Conservation (phyloP, 2,329 filamentous ascomycete genomes). For the Leptosphaerulina australis region DNA sequence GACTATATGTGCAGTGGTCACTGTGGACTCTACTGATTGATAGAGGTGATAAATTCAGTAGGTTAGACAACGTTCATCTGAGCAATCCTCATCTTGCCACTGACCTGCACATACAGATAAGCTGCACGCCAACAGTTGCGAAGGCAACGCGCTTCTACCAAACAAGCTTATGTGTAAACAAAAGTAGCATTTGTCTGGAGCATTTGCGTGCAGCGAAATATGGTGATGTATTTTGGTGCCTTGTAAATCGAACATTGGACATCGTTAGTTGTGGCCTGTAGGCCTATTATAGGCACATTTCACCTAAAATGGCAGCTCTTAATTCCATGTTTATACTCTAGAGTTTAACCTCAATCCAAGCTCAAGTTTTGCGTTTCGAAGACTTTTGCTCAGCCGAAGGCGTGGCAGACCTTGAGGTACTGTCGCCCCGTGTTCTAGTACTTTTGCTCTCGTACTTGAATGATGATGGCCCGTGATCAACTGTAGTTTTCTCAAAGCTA, state of each 20-base stretch:
- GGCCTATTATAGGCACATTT: background rate
- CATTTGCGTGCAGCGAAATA: too few relatives aligned
- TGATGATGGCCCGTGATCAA: slow-evolving; percentile 52
- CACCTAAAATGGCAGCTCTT: background rate
- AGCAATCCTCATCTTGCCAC: too few relatives aligned
- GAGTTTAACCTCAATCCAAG: background rate
- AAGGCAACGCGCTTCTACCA: too few relatives aligned
- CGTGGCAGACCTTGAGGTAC: slow-evolving; percentile 29
- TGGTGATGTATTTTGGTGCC: too few relatives aligned
- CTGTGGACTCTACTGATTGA: too few relatives aligned
- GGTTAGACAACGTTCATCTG: too few relatives aligned
- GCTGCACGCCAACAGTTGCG: too few relatives aligned
- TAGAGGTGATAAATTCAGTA: background rate
- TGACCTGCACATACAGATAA: too few relatives aligned
- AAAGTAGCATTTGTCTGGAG: too few relatives aligned
- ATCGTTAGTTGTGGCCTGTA: too few relatives aligned
- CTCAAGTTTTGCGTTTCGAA: slow-evolving; percentile 35
- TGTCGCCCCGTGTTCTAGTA: slow-evolving; percentile 12
- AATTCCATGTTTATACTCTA: background rate
- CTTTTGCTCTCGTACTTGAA: slow-evolving; percentile 23
- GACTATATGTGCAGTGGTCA: background rate
- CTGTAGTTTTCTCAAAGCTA: slow-evolving; percentile 75
- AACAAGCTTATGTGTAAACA: too few relatives aligned
- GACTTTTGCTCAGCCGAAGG: slow-evolving; percentile 33
- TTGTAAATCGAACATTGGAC: too few relatives aligned